phyloP scores from a whole-genome alignment of 83 land plant species.

The Isoetes engelmannii region DNA sequence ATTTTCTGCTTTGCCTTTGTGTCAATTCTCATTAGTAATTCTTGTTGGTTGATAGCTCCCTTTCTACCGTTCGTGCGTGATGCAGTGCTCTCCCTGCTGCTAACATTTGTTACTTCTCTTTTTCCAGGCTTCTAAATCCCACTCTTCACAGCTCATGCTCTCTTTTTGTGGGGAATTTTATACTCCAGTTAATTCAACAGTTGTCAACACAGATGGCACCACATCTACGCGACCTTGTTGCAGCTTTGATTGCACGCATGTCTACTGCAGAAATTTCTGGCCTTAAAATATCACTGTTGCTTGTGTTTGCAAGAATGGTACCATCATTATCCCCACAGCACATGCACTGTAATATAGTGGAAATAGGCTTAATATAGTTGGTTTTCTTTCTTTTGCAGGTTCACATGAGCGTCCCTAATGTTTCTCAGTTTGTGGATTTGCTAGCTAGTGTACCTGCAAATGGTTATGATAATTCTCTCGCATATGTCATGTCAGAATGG shows the following conservation, averaged over 20 bases:
- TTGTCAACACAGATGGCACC: conserved; percentile 69
- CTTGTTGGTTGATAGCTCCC: background rate
- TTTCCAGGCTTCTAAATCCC: conserved; percentile 76
- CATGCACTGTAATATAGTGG: background rate
- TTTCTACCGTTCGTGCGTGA: background rate
- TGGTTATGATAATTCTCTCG: conserved; percentile 56
- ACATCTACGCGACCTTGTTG: conserved; percentile 63
- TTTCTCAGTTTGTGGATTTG: conserved; percentile 66
- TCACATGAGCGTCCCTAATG: conserved; percentile 76
- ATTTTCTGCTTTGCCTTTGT: background rate
- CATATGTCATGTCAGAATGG: conserved; percentile 94
- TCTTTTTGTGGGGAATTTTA: conserved; percentile 74
- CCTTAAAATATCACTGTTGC: conserved; percentile 60
- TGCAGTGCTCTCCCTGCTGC: background rate
- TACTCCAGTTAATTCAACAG: conserved; percentile 74
- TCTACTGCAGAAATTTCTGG: conserved; percentile 57
- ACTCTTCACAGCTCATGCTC: conserved; percentile 78
- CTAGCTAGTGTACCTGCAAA: conserved; percentile 52
- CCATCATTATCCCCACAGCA: background rate
- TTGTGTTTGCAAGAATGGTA: conserved; percentile 93
- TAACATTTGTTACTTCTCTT: background rate
- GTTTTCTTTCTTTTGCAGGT: conserved; percentile 38
- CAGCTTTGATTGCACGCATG: conserved; percentile 77
- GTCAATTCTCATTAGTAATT: background rate
- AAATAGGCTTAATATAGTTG: background rate